A percentile compares a stretch with the other conserved stretches of the same genome.
These are phyloP conservation scores for Coemansia erecta DNA, from an alignment of 192 early-diverging fungal genomes.

Conservation along the genomic window DNA sequence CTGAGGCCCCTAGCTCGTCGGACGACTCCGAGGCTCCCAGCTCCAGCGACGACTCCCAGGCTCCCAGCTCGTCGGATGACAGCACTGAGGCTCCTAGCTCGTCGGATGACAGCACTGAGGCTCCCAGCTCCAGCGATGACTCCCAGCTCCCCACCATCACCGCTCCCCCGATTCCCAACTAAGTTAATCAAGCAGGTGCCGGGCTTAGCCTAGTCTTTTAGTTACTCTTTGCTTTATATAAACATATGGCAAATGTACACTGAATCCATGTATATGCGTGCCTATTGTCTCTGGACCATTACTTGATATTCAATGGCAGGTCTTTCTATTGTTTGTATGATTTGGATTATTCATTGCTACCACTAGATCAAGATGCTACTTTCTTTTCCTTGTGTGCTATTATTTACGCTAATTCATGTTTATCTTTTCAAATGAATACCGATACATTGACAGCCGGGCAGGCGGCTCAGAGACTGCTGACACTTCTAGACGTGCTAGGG, in stretches of 20 bases:
- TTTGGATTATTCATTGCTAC: too few relatives aligned
- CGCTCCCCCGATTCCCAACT: conserved; percentile 2
- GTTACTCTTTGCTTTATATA: neutral
- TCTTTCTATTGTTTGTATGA: too few relatives aligned
- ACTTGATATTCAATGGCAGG: too few relatives aligned
- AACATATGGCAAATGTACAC: neutral
- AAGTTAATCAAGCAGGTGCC: neutral
- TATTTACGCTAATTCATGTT: neutral
- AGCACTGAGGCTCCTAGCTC: neutral
- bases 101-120: conserved; percentile 1
- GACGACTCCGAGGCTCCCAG: conserved; percentile 1
- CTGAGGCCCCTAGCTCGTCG: neutral
- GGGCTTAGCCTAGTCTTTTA: neutral
- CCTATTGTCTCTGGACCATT: neutral
- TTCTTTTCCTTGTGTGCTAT: too few relatives aligned
- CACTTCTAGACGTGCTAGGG: conserved; percentile 20
- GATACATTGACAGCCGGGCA: conserved; percentile 21
- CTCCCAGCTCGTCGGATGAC: neutral
- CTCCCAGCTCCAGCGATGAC: neutral
- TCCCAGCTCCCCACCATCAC: conserved; percentile 12
- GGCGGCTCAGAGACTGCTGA: conserved; percentile 35
- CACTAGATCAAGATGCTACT: too few relatives aligned
- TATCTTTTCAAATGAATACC: conserved; percentile 15
- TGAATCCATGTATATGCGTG: too few relatives aligned
- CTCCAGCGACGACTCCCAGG: neutral